Conservation (phyloP, 2,329 filamentous ascomycete genomes). For the Basipetospora sp. region DNA sequence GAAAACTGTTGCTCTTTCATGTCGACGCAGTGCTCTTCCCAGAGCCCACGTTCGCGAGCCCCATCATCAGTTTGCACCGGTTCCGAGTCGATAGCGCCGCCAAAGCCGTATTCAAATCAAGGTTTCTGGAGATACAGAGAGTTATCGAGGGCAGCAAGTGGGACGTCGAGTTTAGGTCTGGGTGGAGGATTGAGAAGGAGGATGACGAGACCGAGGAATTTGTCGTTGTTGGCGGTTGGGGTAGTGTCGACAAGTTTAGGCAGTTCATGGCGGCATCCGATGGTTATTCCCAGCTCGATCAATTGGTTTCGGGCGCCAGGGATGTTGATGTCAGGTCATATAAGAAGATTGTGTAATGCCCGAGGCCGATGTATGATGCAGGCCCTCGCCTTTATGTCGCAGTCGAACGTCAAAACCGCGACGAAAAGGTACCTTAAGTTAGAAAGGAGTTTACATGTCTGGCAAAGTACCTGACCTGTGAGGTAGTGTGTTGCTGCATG, state of each 20-base stretch:
- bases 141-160: too few species aligned
- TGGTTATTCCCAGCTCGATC: neutral
- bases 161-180: constrained; percentile 22
- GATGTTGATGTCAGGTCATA: neutral
- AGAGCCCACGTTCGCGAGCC: constrained; percentile 10
- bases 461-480: too few species aligned
- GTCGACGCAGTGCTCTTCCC: constrained; percentile 18
- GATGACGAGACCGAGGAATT: constrained; percentile 17
- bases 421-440: too few species aligned
- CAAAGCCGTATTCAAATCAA: constrained; percentile 19
- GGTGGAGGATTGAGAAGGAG: constrained; percentile 28
- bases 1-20: constrained; percentile 26
- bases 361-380: too few species aligned
- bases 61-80: constrained; percentile 21
- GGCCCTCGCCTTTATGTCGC: too few species aligned
- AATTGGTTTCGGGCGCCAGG: neutral
- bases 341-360: neutral
- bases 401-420: too few species aligned
- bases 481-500: too few species aligned
- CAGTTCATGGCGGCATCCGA: neutral
- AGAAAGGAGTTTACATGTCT: too few species aligned
- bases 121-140: too few species aligned
- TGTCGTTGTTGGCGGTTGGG: constrained; percentile 26
- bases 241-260: constrained; percentile 18
- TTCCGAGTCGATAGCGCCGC: constrained; percentile 18